Base-by-base conservation (phyloP, 2,329 filamentous ascomycete species). In the Lojkania enalia region DNA sequence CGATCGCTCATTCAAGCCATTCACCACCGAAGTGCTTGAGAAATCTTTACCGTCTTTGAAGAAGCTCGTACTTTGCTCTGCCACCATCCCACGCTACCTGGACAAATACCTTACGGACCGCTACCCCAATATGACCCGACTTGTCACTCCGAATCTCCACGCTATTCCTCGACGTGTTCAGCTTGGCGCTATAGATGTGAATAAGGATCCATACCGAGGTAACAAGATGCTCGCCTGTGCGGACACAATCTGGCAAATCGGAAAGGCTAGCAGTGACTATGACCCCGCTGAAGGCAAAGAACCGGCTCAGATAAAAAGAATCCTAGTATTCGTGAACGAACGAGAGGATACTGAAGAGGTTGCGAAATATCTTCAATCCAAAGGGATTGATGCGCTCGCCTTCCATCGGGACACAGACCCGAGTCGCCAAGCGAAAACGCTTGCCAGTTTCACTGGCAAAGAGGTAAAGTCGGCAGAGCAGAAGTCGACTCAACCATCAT, bases 261-360 rank as follows among this genome's bases (percentile, higher is more conserved):
- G 90, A 47, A 90, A 89, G 66, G 86, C 91, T 32, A 79, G 81
- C 1, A 54, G 44, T n/a, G 66, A 70, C 21, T 63, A 65, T 31
- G 69, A 72, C 39, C 64, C 65, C 3, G 53, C 44, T 3, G 60
- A 67, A 51, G 71, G 74, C 20, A 78, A 80, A 41, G 80, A 75
- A 30, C 74, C 78, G 37, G 73, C 85, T 3, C 84, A 87, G 46
- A 79, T 88, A 18, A 94, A 94, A 67, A 87, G 89, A 51, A 87
- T 99, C 60, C 83, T 97, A 45, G 90, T 97, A 2, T 97, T 97
- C 61, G 92, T 97, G 67, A 97, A 97, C 69, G 90, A 97, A 76
- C 87, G 94, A 25, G 90, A 96, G 64, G 90, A 88, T 64, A 89
- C 92, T 0, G 81, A 87, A 45, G 83, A 91, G 61, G 79, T 99